Conservation (phyloP, 441 rosid genomes). For the Corymbia calophylla region DNA sequence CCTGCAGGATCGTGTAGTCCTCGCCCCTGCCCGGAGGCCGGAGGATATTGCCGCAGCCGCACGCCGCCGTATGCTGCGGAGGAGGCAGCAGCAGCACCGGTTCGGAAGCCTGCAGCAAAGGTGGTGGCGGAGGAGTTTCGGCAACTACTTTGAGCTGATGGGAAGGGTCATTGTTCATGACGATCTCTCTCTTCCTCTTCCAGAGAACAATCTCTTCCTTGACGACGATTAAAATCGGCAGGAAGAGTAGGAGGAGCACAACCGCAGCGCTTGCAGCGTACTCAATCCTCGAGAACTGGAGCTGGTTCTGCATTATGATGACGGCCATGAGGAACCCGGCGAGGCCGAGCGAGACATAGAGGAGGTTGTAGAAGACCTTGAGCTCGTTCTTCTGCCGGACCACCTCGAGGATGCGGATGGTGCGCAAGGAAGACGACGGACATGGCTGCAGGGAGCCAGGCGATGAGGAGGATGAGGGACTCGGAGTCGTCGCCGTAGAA, state of each 20-base stretch:
- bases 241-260: conserved; percentile 9
- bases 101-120: not conserved
- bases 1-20: conserved; percentile 10
- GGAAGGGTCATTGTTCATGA: not conserved
- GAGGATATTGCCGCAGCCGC: not conserved
- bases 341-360: conserved; percentile 13
- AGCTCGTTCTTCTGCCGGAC: conserved; percentile 7
- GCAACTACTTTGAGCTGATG: not conserved
- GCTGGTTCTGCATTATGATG: conserved; percentile 26
- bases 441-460: not conserved
- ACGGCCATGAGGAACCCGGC: conserved; percentile 35
- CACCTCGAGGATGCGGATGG: not conserved
- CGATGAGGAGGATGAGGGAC: conserved; percentile 5
- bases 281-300: conserved; percentile 13
- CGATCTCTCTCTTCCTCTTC: not conserved
- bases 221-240: conserved; percentile 12
- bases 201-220: conserved; percentile 10
- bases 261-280: conserved; percentile 11
- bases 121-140: not conserved
- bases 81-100: not conserved
- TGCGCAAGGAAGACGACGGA: conserved; percentile 3
- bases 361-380: not conserved
- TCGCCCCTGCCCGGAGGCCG: conserved; percentile 3
- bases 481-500: conserved; percentile 6
- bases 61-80: not conserved